Evolutionary conservation across 306 rosid genomes (phyloP), one percentile per base, ranked within the genome.

Genomic region (Mimosa bimucronata): DNA sequence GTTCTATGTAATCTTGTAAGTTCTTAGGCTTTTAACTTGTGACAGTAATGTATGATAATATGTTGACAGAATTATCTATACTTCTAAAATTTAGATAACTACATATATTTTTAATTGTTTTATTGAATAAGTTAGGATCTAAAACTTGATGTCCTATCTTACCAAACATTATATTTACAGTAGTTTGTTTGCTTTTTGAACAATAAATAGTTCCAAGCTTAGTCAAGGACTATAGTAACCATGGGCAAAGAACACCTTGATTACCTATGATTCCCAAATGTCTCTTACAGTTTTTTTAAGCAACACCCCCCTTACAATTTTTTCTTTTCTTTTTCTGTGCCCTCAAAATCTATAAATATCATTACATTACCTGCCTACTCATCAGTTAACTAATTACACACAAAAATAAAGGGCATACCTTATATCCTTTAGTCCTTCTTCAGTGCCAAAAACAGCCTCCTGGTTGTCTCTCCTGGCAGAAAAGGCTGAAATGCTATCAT

Each of bases 391-490:
- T 40, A 48, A 77, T 25, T 21, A 67, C 15, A 50, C 23, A 31
- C 6, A 68, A 2, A 34, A 37, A 16, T 40, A 6, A 11, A 48
- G 31, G 18, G 4, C 25, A 61, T 79, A 92, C 97, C 91, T 75
- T 53, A 93, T 93, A 81, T 95, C 99, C 79, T 90, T 93, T 73
- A 93, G 75, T 41, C 97, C 97, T 81, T 94, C 98, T 74, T 94
- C 90, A 3, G 96, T 82, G 15, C 96, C 98, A 30, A 95, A 95
- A 82, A 95, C 91, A 0, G 95, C 98, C 74, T 92, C 98, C 77
- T 91, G 99, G 80, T 93, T 86, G 75, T 91, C 98, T 19, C 94
- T 85, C 72, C 89, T 82, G 46, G 95, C 91, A 60, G 97, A 91
- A 84, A 93, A 95, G 7, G 99, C 99, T 0, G 96, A 95, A 82